Conservation (phyloP, 2,329 filamentous ascomycete species). For the Cladosporium sp. region DNA sequence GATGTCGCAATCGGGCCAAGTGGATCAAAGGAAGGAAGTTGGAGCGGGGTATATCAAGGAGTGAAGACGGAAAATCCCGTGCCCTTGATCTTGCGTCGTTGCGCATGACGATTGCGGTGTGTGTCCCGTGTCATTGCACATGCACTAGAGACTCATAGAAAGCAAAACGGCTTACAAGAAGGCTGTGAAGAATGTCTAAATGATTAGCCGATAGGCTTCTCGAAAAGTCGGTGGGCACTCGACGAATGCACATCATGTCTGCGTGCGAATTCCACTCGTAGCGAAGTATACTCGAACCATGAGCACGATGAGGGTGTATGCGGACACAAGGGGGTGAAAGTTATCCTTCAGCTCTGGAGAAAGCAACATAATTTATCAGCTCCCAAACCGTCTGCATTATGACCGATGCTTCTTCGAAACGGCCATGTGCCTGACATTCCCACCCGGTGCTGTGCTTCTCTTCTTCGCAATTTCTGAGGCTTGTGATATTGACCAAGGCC, state of each 20-base stretch:
- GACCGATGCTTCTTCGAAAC: not conserved
- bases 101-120: not conserved
- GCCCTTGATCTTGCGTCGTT: not conserved
- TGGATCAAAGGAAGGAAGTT: constrained; percentile 1
- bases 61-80: not conserved
- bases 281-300: no score
- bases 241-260: not conserved
- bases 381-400: not conserved
- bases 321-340: not conserved
- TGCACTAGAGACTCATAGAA: not conserved
- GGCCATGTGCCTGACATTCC: not conserved
- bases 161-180: not conserved
- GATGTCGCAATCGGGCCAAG: not conserved
- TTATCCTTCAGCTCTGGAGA: not conserved
- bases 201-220: not conserved
- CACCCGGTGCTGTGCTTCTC: not conserved
- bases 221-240: not conserved
- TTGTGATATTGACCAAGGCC: not conserved
- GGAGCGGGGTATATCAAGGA: constrained; percentile 1
- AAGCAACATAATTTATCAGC: not conserved
- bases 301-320: not conserved
- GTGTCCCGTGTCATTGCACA: not conserved
- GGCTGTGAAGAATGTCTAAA: not conserved
- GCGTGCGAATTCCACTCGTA: not conserved
- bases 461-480: not conserved